These are phyloP conservation scores for Lineolata rhizophorae DNA, from an alignment of 495 filamentous ascomycete species.

Conservation along the genomic window DNA sequence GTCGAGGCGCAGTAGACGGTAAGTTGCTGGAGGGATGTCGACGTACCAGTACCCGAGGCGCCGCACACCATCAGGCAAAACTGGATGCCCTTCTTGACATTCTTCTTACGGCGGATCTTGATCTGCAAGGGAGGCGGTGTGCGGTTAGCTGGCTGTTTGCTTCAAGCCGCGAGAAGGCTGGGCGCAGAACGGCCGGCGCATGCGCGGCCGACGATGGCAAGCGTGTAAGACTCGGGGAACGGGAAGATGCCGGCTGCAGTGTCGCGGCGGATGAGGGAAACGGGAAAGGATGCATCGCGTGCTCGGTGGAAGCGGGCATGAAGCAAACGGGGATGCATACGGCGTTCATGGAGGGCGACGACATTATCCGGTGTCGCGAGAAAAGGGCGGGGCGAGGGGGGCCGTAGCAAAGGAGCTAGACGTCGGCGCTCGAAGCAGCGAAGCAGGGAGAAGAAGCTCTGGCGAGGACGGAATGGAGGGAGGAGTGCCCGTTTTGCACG, in stretches of 20 bases:
- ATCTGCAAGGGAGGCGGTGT: constrained; percentile 30
- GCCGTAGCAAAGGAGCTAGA: not conserved
- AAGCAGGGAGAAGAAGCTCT: too few species aligned
- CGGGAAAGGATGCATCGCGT: too few species aligned
- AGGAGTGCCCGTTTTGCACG: too few species aligned
- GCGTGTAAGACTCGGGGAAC: too few species aligned
- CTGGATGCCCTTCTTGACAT: constrained; percentile 99
- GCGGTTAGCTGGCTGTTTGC: constrained; percentile 1
- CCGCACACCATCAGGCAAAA: constrained; percentile 99
- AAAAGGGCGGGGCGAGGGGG: constrained; percentile 1
- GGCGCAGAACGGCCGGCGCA: constrained; percentile 8
- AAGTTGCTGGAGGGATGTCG: too few species aligned
- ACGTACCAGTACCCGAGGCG: constrained; percentile 88
- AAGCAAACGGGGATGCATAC: constrained; percentile 1
- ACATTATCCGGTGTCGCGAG: constrained; percentile 1
- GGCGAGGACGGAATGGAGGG: too few species aligned
- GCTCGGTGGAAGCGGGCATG: too few species aligned
- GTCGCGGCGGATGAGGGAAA: too few species aligned
- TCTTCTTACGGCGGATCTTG: constrained; percentile 99
- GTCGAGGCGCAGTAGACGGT: too few species aligned
- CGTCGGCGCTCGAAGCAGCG: constrained; percentile 6
- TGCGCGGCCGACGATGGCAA: constrained; percentile 10
- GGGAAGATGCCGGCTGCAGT: too few species aligned
- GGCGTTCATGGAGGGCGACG: constrained; percentile 4
- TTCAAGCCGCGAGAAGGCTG: too few species aligned